Evolutionary conservation across 2,329 filamentous ascomycete species (phyloP), one percentile per base, ranked within the genome.

Genomic region (Lachnellula hyalina): DNA sequence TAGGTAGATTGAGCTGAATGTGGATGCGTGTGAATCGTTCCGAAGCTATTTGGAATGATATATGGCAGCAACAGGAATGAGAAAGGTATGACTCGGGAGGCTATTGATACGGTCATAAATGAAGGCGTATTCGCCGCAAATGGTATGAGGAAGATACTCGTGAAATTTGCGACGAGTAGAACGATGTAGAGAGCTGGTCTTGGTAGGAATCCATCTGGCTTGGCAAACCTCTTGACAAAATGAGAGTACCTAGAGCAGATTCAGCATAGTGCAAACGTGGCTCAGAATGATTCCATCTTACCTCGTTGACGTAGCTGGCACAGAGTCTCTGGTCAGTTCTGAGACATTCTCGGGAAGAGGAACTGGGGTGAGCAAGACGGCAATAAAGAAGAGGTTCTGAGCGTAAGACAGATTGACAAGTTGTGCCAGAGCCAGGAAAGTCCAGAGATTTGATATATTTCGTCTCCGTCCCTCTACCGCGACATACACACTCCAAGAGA

Each of bases 301-400:
- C 62, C 54, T 57, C 52, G 47, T 63, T 53, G 55, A 61, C 38
- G 56, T 63, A 23, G 46, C 53, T 34, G 56, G 59, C 36, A 65
- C 51, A 15, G 59, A 57, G 28, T 38, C 42, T 32, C 57, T 57
- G 14, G 60, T 66, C 17, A 67, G 47, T 11, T 61, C 58, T 44
- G 57, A 61, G n/a, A 65, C 59, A 55, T 68, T 65, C 4, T 65
- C 55, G 11, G 69, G 67, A 11, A 80, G 57, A 1, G 80, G 77
- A 5, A 77, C 66, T 1, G 81, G 81, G 0, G 78, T 82, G 25
- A 84, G 74, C 9, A 84, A 70, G 28, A 85, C 70, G 7, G 79
- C 76, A 9, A 85, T 64, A 63, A 81, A 84, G 71, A 87, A 87
- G 32, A 87, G 69, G 61, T 83, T 85, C 67, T 83, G 78, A 2